Conservation (phyloP, 352 stramenopile genomes). For the Phytophthora macrochlamydospora region DNA sequence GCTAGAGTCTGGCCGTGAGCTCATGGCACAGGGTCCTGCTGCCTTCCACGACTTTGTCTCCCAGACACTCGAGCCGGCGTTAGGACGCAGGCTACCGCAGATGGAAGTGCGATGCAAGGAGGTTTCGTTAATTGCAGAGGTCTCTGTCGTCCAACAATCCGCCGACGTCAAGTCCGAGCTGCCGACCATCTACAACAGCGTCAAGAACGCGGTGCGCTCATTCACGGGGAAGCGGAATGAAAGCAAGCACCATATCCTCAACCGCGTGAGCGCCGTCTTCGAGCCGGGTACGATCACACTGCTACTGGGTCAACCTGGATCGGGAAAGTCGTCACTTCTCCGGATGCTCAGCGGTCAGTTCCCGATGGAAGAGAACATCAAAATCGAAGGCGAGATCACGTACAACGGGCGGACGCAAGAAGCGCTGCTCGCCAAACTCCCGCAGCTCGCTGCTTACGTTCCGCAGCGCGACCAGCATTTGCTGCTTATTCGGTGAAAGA, state of each 20-base stretch:
- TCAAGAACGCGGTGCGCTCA: constrained; percentile 6
- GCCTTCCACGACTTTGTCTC: constrained; percentile 13
- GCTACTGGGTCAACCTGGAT: constrained; percentile 3
- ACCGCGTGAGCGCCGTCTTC: constrained; percentile 31
- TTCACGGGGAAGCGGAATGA: constrained; percentile 17
- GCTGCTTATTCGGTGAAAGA: constrained; percentile 26
- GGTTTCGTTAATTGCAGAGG: constrained; percentile 36
- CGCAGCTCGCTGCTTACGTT: constrained; percentile 32
- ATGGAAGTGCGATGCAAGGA: constrained; percentile 36
- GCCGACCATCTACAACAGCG: constrained; percentile 32
- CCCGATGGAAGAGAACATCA: constrained; percentile 23
- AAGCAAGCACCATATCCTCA: constrained; percentile 26
- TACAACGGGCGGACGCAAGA: constrained; percentile 25
- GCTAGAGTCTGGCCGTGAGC: constrained; percentile 3
- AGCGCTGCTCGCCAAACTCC: constrained; percentile 21
- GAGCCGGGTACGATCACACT: constrained; percentile 31
- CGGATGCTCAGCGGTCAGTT: constrained; percentile 30
- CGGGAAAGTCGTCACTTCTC: constrained; percentile 29
- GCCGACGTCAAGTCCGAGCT: constrained; percentile 10
- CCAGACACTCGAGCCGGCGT: constrained; percentile 18
- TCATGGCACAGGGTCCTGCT: constrained; percentile 11
- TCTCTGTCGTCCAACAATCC: constrained; percentile 26
- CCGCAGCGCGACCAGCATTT: constrained; percentile 51
- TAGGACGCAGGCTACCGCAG: constrained; percentile 26
- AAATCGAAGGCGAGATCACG: constrained; percentile 26